Base-by-base conservation (phyloP, 1,139 yeast genomes). In the Magnusiomyces fungicola region DNA sequence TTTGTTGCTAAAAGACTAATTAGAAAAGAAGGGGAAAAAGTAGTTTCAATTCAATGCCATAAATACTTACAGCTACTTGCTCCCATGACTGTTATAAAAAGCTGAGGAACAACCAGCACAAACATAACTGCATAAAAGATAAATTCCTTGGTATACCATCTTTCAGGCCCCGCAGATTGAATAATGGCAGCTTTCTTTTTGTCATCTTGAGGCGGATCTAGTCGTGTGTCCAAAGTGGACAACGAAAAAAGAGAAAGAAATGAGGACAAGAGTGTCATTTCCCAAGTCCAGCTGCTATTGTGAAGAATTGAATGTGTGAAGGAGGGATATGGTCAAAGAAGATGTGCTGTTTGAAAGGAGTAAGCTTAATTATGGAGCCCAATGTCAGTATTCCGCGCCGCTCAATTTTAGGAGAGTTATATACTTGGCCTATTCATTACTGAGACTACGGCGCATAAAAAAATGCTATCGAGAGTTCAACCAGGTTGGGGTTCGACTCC, bases 131-230 rank as follows among this genome's bases (percentile, higher is more conserved):
- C 70, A 61, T 92, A 90, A 36, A 86, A 53, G 55, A 70, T 76
- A 67, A 84, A 90, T 66, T 92, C 97, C 23, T 69, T 55, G 0
- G 95, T 81, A 29, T 66, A 59, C 97, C 97, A 90, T 61, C 80
- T 74, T 1, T 94, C 73, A 10, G 71, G 72, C 4, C 71, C 68
- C 0, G 88, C 78, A 34, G 63, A 63, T 41, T 70, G 67, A 16
- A 72, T 64, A 40, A 78, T 68, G 16, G 54, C 60, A 47, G 69
- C 69, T 41, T 69, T 69, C 59, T 71, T 74, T 50, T 70, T 68
- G 3, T 67, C 64, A 51, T 78, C 80, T 2, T 65, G 57, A 0
- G 83, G 74, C 1, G 92, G 80, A 38, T 66, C 69, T 22, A 88
- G 73, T 43, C 97, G 76, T 1, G 85, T 70, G 64, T 90, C 97